phyloP scores from a whole-genome alignment of 2,329 filamentous ascomycete genomes.

The Fusarium compactum region DNA sequence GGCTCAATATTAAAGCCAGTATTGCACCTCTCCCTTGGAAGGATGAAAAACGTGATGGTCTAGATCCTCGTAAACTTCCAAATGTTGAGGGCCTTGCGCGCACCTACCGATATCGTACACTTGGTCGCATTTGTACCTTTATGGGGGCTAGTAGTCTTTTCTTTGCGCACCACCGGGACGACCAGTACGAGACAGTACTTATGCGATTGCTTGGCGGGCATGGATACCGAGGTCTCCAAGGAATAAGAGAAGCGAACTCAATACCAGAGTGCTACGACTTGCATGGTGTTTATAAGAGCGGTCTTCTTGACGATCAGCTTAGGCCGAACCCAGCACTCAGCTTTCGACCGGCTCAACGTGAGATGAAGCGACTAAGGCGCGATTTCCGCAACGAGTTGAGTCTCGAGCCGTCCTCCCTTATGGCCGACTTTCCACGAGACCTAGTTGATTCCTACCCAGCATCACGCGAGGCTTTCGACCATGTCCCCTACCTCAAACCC shows the following conservation, averaged over 20 bases:
- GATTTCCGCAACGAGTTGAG: conserved; percentile 47
- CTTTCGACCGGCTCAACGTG: conserved; percentile 50
- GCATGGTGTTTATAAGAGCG: conserved; percentile 77
- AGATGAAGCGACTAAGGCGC: conserved; percentile 48
- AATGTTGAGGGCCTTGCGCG: conserved; percentile 85
- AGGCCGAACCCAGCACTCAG: conserved; percentile 53
- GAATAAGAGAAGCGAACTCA: conserved; percentile 72
- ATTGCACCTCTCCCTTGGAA: conserved; percentile 61
- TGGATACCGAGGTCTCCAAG: conserved; percentile 75
- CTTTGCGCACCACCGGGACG: conserved; percentile 88
- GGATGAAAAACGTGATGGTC: conserved; percentile 45
- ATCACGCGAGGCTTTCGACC: conserved; percentile 29
- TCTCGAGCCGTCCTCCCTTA: conserved; percentile 36
- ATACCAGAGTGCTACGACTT: conserved; percentile 89
- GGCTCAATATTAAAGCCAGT: conserved; percentile 52
- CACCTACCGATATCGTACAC: conserved; percentile 75
- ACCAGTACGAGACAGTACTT: conserved; percentile 90
- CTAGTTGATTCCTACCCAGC: conserved; percentile 48
- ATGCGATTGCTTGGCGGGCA: conserved; percentile 80
- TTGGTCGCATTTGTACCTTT: conserved; percentile 72
- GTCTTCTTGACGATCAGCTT: conserved; percentile 63
- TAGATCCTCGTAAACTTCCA: conserved; percentile 56
- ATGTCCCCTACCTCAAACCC: conserved; percentile 52
- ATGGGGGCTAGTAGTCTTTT: conserved; percentile 71
- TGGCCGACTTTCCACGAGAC: conserved; percentile 27